Evolutionary conservation across 169 alveolate species (phyloP), one percentile per base, ranked within the genome.

Genomic region (Plasmodium gallinaceum): DNA sequence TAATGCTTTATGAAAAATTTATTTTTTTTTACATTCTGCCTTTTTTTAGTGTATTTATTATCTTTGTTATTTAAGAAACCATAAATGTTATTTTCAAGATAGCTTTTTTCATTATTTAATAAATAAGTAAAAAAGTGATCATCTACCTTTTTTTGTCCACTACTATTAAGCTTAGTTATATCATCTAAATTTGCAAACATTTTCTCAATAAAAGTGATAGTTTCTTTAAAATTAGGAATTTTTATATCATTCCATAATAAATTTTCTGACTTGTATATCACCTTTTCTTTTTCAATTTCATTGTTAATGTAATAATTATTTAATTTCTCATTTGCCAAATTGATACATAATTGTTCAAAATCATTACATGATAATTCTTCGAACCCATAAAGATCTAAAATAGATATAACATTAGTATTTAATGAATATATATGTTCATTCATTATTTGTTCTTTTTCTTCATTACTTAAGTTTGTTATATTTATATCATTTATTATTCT

Each of bases 331-430:
- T 99, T 98, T 12, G 99, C 98, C 85, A 96, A 97, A 92, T 99
- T 99, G 70, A 99, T 98, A 91, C 98, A 96, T 85, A 99, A 93
- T 90, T 99, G 99, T 88, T 99, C 99, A 92, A 98, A 97, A 45
- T 99, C 96, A 96, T 99, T 99, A 74, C 94, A 94, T 62, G 97
- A 93, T 74, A 99, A 98, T 51, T 95, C 97, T 92, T 99, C 99
- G 91, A 99, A 99, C 0, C 99, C 99, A 93, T 97, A 98, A 57
- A 98, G 97, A 92, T 99, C 99, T 24, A 99, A 90, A 62, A 99
- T 96, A 45, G 99, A 99, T 65, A 98, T 97, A 94, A 97, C 92
- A 32, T 78, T 87, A 52, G 66, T 37, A 54, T 68, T 80, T 14
- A 2, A 14, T 24, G n/a, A 62, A 46, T 80, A 68, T 7, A 66